Conservation (phyloP, 495 filamentous ascomycete species). For the Glonium stellatum region DNA sequence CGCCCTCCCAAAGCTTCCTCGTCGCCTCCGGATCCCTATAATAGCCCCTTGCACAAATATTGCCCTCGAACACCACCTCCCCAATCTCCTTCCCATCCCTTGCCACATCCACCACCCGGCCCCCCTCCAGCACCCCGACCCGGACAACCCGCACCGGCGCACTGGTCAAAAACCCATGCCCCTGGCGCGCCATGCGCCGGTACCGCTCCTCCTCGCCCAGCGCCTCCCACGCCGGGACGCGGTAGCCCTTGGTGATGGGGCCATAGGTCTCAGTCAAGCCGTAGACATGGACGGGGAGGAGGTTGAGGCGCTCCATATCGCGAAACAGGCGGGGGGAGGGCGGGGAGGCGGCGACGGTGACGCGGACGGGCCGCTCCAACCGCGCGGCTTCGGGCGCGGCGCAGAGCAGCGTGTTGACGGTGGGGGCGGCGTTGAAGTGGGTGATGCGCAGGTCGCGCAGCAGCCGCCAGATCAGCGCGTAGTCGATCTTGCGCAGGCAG, state of each 20-base stretch:
- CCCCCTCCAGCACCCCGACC: conserved; percentile 59
- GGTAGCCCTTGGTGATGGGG: conserved; percentile 89
- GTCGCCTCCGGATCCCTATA: conserved; percentile 87
- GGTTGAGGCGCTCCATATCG: conserved; percentile 83
- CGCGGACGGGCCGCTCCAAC: conserved; percentile 65
- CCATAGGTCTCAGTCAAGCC: conserved; percentile 95
- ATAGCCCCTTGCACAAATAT: conserved; percentile 89
- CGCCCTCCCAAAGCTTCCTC: conserved; percentile 77
- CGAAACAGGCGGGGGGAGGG: conserved; percentile 85
- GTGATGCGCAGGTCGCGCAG: conserved; percentile 79
- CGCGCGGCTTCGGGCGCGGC: conserved; percentile 60
- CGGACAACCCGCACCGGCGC: conserved; percentile 79
- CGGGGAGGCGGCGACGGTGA: conserved; percentile 88
- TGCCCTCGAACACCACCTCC: conserved; percentile 84
- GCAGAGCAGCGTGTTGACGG: conserved; percentile 91
- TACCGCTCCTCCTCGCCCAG: conserved; percentile 69
- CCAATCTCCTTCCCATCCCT: conserved; percentile 84
- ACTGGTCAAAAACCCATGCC: conserved; percentile 85
- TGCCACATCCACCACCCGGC: conserved; percentile 64
- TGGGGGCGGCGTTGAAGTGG: conserved; percentile 94
- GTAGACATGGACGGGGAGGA: conserved; percentile 90
- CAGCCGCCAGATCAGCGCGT: conserved; percentile 81
- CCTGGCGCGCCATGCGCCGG: conserved; percentile 80
- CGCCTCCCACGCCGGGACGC: conserved; percentile 71
- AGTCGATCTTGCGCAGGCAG: conserved; percentile 91